Base-by-base conservation (phyloP, 805 yeast genomes). In the Scheffersomyces spartinae region DNA sequence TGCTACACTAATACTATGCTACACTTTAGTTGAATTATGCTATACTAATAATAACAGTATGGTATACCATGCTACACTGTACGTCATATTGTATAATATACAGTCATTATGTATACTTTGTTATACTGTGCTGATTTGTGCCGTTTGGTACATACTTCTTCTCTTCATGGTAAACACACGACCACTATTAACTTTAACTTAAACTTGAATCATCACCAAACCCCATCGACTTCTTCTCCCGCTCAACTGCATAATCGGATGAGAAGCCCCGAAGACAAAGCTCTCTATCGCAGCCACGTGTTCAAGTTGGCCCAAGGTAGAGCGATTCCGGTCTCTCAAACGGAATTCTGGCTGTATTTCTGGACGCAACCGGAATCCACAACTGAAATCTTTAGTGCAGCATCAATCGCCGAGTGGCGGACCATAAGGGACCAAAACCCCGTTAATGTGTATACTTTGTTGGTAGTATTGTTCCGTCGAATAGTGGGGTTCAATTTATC, bases 231-330 rank as follows among this genome's bases (percentile, higher is more conserved):
- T n/a, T n/a, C 15, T 23, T 15, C 16, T 13, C 16, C 9, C 18
- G 14, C 16, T 9, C 14, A 15, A 10, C 13, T 13, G 15, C 15
- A n/a, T 25, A 16, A 22, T 15, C 23, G 14, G n/a, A 58, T 58
- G 63, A 53, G 40, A 29, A 44, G 55, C 10, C 31, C 53, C 17
- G 64, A 58, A 24, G 64, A 58, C 19, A 49, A 34, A 26, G 34
- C 37, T 20, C 39, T 35, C 26, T 54, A 43, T 34, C 52, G 49
- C 28, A 43, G 45, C 37, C 61, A 54, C 27, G 55, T 60, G 35
- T 48, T 45, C 39, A 47, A 55, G 40, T 43, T 60, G 13, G 59
- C 61, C 11, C 64, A 57, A 33, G 63, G 64, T 15, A 36, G 60
- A 20, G 30, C 59, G 8, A 49, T 60, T 7, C 42, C 44, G 4